Evolutionary conservation across 345 rosid species (phyloP), one percentile per base, ranked within the genome.

Genomic region (Brassica napus): DNA sequence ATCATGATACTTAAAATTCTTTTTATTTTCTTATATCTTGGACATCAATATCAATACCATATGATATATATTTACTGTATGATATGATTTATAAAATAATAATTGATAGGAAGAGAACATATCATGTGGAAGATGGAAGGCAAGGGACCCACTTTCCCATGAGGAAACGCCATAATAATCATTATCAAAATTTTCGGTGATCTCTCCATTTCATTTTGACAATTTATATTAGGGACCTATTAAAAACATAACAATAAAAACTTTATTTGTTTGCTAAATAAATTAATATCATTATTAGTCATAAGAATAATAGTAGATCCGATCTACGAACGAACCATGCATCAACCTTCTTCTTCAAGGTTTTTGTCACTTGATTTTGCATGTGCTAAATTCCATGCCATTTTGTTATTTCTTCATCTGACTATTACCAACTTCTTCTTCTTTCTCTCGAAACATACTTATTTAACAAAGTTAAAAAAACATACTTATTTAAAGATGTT

Each of bases 81-180:
- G 31, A 34, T 1, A 23, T 8, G 32, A 63, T 10, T 18, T 14
- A 55, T 49, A 55, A 55, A 55, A 75, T 68, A 82, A 73, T 73
- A 14, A n/a, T 49, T 72, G 76, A 77, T 44, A 57, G n/a, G 23
- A 64, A 65, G 16, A 31, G 39, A 66, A 77, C 82, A 82, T 32
- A 82, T 73, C 85, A 82, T 84, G 87, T 82, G 87, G 82, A 67
- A 77, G 83, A 54, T 74, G 39, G 81, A 79, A 44, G 82, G 82
- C 78, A 67, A 67, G 82, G 85, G 86, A 32, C 85, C 84, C 80
- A 62, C 68, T 60, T 16, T 68, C 77, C 73, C 82, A 78, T 65
- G 81, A 77, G 81, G 69, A 60, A 81, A 75, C 55, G 55, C 15
- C 55, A 49, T 49, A 49, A 49, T 44, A 44, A 9, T 12, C 11